phyloP scores from a whole-genome alignment of 352 stramenopile species.

The Phytophthora cryptogea region DNA sequence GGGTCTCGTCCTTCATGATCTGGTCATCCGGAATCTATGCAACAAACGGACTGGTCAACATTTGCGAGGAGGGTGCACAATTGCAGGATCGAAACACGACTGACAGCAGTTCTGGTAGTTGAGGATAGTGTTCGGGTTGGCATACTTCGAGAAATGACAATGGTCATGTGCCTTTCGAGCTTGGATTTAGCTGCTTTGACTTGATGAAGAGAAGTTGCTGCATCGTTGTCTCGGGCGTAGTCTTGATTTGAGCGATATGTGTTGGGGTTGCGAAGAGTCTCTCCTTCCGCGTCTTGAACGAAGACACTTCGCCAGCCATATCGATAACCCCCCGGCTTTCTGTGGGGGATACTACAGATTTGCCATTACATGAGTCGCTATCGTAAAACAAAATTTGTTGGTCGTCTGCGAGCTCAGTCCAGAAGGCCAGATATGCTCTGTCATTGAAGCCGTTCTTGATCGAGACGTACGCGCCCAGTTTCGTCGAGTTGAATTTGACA shows the following conservation, averaged over 20 bases:
- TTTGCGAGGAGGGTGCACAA: conserved; percentile 16
- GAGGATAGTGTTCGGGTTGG: neutral
- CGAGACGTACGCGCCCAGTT: conserved; percentile 1
- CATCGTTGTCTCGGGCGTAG: neutral
- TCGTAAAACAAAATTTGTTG: neutral
- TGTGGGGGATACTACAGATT: neutral
- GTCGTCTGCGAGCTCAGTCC: neutral
- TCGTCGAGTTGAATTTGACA: conserved; percentile 10
- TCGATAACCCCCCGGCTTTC: neutral
- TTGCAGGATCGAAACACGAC: neutral
- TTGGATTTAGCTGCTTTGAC: neutral
- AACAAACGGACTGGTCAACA: conserved; percentile 20
- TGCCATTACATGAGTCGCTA: neutral
- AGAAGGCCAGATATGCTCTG: neutral
- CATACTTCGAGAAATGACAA: neutral
- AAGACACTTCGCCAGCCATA: conserved; percentile 2
- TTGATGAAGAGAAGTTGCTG: neutral
- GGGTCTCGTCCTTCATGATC: conserved; percentile 25
- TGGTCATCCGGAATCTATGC: conserved; percentile 18
- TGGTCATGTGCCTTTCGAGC: neutral
- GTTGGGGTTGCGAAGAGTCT: neutral
- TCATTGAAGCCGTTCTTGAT: conserved; percentile 2
- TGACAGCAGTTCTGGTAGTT: no score
- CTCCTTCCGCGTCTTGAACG: neutral
- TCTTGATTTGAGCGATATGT: neutral